Percentiles rank a stretch among this genome's conserved stretches.
phyloP scores from a whole-genome alignment of 306 rosid genomes.

The Dryas drummondii region DNA sequence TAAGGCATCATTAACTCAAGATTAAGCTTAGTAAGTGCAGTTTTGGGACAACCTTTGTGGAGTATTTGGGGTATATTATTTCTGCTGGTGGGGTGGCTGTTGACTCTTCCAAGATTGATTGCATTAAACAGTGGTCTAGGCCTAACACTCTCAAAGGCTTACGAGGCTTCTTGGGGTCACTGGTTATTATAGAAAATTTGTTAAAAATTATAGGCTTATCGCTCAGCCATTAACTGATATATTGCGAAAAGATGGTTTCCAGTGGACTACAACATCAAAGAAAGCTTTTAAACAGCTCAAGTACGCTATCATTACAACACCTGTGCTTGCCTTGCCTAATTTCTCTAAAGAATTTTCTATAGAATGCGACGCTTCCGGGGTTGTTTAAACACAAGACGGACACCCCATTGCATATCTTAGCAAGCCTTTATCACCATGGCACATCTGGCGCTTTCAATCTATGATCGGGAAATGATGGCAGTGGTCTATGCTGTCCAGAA shows the following conservation, averaged over 20 bases:
- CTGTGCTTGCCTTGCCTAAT: not conserved
- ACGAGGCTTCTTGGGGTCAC: not conserved
- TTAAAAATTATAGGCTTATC: not conserved
- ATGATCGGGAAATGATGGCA: not conserved
- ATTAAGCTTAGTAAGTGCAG: fast-evolving
- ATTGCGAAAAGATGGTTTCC: not conserved
- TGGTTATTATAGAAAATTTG: not conserved
- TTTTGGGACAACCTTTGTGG: not conserved
- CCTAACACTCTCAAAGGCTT: not conserved
- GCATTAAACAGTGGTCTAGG: not conserved
- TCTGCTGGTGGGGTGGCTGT: not conserved
- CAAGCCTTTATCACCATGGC: not conserved
- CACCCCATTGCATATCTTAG: not conserved
- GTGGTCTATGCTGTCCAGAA: not conserved
- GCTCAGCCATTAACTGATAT: not conserved
- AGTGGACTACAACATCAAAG: fast-evolving
- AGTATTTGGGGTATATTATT: not conserved
- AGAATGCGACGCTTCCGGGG: not conserved
- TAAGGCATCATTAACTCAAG: not conserved
- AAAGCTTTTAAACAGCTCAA: not conserved
- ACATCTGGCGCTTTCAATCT: not conserved
- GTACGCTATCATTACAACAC: not conserved
- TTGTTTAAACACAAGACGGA: not conserved
- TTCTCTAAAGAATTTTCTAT: not conserved
- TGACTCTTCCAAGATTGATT: not conserved